Conservation (phyloP, 305 asterid species). For the Fraxinus dipetala region DNA sequence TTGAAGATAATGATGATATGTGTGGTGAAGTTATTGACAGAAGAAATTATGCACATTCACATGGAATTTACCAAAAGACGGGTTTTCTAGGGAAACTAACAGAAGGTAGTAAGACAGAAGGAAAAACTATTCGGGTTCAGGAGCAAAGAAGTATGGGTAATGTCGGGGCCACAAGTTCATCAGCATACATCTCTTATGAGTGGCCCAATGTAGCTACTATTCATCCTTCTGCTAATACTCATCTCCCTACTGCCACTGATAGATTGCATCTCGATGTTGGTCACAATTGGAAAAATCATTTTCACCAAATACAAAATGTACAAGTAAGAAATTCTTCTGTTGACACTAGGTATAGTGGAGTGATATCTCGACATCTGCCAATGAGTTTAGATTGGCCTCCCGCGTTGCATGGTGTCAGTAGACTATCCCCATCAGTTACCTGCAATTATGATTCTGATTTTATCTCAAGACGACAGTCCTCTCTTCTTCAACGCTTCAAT, state of each 20-base stretch:
- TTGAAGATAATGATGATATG: slow-evolving; percentile 35
- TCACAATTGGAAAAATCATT: slow-evolving; percentile 79
- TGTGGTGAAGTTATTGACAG: slow-evolving; percentile 20
- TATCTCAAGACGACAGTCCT: slow-evolving; percentile 72
- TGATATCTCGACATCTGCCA: slow-evolving; percentile 63
- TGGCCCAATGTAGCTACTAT: slow-evolving; percentile 83
- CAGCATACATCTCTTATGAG: slow-evolving; percentile 76
- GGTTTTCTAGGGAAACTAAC: slow-evolving; percentile 41
- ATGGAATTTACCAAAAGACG: slow-evolving; percentile 23
- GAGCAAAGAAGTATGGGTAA: slow-evolving; percentile 54
- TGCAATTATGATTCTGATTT: slow-evolving; percentile 87
- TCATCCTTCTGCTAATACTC: slow-evolving; percentile 53
- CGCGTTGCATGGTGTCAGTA: slow-evolving; percentile 61
- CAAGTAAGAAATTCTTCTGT: slow-evolving; percentile 69
- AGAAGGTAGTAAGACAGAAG: slow-evolving; percentile 44
- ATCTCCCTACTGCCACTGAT: slow-evolving; percentile 90
- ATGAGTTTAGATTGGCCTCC: slow-evolving; percentile 96
- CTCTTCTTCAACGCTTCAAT: slow-evolving; percentile 61
- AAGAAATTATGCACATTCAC: slow-evolving; percentile 32
- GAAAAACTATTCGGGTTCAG: slow-evolving; percentile 36
- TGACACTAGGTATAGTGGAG: slow-evolving; percentile 66
- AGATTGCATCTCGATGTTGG: slow-evolving; percentile 98
- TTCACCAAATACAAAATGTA: slow-evolving; percentile 68
- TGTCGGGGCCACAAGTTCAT: slow-evolving; percentile 59
- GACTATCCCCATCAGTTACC: slow-evolving; percentile 65